Evolutionary conservation across 2,329 filamentous ascomycete species (phyloP).

Genomic region (Colletotrichum zoysiae): DNA sequence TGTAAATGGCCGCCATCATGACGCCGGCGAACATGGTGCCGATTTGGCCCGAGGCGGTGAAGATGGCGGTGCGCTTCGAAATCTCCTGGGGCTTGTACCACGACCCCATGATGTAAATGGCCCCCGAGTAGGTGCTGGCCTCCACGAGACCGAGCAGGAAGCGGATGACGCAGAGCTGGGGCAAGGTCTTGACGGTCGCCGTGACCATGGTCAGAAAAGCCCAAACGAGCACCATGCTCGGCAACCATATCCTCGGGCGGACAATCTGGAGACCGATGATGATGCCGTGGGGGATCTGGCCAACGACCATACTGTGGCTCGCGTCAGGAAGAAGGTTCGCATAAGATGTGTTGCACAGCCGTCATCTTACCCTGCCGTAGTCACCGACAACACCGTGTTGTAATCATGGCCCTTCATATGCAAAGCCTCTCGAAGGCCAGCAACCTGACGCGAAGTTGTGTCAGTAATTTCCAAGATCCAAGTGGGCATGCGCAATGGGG

Average conservation of each 20-base stretch:
- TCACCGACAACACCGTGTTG: conserved; percentile 68
- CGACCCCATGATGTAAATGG: conserved; percentile 59
- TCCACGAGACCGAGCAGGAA: conserved; percentile 56
- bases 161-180: conserved; percentile 54
- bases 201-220: conserved; percentile 47
- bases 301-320: conserved; percentile 46
- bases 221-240: conserved; percentile 62
- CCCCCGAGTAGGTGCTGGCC: conserved; percentile 56
- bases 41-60: conserved; percentile 70
- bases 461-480: neutral
- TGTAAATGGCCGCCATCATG: conserved; percentile 61
- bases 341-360: accelerated
- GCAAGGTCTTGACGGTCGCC: conserved; percentile 45
- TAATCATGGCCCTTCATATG: conserved; percentile 69
- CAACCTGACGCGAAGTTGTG: conserved; percentile 51
- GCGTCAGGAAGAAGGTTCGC: neutral
- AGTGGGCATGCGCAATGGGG: neutral
- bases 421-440: conserved; percentile 69
- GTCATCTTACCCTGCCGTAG: conserved; percentile 32
- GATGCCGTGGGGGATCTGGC: conserved; percentile 59
- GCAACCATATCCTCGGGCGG: conserved; percentile 62
- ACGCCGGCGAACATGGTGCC: conserved; percentile 72
- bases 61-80: conserved; percentile 73
- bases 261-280: conserved; percentile 59
- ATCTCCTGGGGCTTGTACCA: conserved; percentile 74